Evolutionary conservation across 2,329 filamentous ascomycete species (phyloP).

Genomic region (Graphilbum fragrans): DNA sequence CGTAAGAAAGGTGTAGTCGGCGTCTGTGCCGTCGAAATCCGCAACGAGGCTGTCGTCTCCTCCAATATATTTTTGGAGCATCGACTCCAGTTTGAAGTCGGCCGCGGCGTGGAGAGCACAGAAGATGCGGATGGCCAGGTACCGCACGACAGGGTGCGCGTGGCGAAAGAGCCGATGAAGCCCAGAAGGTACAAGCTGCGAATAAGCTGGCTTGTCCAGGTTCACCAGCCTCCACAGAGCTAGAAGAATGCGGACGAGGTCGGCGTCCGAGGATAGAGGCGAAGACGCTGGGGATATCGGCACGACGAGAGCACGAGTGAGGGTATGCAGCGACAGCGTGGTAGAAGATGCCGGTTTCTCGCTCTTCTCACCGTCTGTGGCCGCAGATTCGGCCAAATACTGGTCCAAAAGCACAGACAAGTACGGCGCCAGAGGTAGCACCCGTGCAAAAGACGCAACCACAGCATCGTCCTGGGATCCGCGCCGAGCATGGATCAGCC

Average conservation of each 20-base stretch:
- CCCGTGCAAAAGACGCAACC: constrained; percentile 63
- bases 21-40: constrained; percentile 59
- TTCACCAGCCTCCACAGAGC: constrained; percentile 69
- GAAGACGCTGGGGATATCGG: not conserved
- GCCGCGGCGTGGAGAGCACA: constrained; percentile 68
- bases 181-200: constrained; percentile 45
- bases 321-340: not conserved
- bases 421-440: constrained; percentile 73
- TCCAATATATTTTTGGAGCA: constrained; percentile 55
- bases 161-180: constrained; percentile 59
- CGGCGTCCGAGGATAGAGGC: constrained; percentile 8
- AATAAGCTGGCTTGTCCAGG: constrained; percentile 60
- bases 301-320: not conserved
- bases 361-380: not conserved
- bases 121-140: constrained; percentile 71
- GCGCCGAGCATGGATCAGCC: constrained; percentile 42
- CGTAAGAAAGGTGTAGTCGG: constrained; percentile 68
- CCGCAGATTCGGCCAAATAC: constrained; percentile 19
- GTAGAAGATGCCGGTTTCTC: not conserved
- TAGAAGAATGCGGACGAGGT: constrained; percentile 38
- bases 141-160: constrained; percentile 50
- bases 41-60: constrained; percentile 49
- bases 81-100: constrained; percentile 63
- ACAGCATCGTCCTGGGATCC: constrained; percentile 28
- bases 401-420: constrained; percentile 58